Base-by-base conservation (phyloP, 495 filamentous ascomycete genomes). In the Xylaria longipes region DNA sequence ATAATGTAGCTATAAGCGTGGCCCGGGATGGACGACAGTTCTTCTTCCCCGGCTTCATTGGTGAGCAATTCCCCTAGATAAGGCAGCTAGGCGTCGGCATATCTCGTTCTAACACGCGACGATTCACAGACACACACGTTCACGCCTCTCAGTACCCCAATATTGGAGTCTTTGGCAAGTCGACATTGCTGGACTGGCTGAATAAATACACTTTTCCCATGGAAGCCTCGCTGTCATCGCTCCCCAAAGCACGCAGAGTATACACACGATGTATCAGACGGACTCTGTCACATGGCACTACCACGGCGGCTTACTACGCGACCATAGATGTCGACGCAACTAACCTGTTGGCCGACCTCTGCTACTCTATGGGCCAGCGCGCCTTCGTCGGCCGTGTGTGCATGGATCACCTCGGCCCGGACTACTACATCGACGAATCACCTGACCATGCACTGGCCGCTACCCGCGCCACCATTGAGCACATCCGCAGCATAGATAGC, bases 121-220 rank as follows among this genome's bases (percentile, higher is more conserved):
- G 14, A 29, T 29, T 70, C 12, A 43, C 22, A 94, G 95, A 98
- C 80, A 97, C 95, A 17, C 95, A 98, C 80, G 92, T 97, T 72
- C 95, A 98, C 80, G 95, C 95, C 57, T 88, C 94, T 0, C 95
- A 98, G 84, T 96, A 97, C 77, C 94, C 95, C 68, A 98, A 98
- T 75, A 85, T 88, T 8, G 95, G 95, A 63, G 89, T 98, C 74
- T 98, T 98, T 77, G 95, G 95, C 78, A 92, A 91, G 61, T 89
- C 91, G 3, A 97, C 94, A 22, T 89, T 99, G 54, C 88, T 99
- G 29, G 89, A 93, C 81, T 99, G 95, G 95, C 87, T 99, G 6
- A 84, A 94, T 72, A 93, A 85, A 5, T 99, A 99, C 83, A 99
- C 95, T n/a, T 99, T 97, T 81, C 95, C 95, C 0, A 87, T 97